These are phyloP conservation scores for Boletus edulis DNA, from an alignment of 768 basidiomycete species.

Conservation along the genomic window DNA sequence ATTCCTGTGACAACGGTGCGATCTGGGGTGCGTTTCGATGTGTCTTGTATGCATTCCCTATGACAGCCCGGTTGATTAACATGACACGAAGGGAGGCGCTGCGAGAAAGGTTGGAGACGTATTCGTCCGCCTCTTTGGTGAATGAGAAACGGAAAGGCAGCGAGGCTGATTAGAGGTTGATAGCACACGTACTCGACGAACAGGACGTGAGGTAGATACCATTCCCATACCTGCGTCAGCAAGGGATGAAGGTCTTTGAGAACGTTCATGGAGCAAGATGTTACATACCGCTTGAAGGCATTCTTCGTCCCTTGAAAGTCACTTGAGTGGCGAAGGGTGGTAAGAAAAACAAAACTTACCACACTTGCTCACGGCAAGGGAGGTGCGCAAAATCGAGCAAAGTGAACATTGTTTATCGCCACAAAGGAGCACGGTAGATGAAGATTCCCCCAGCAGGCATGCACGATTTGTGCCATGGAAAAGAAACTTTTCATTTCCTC, in stretches of 20 bases:
- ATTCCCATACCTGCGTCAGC: slow-evolving; percentile 6
- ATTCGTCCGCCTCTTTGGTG: slow-evolving; percentile 11
- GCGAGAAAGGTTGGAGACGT: slow-evolving; percentile 13
- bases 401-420: no score
- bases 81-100: slow-evolving; percentile 8
- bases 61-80: slow-evolving; percentile 9
- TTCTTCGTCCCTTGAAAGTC: slow-evolving; percentile 10
- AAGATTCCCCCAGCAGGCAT: no score
- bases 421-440: no score
- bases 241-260: background rate
- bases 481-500: no score
- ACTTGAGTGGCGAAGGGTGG: no score
- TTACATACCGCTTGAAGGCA: slow-evolving; percentile 15
- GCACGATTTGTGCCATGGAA: no score
- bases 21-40: slow-evolving; percentile 11
- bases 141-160: slow-evolving; percentile 1
- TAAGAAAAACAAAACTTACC: no score
- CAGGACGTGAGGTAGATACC: slow-evolving; percentile 8
- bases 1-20: background rate
- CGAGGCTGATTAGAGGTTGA: background rate
- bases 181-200: slow-evolving; percentile 11
- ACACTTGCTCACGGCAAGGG: no score
- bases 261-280: background rate
- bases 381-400: no score
- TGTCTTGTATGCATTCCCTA: slow-evolving; percentile 9